Percentiles rank a stretch among this genome's conserved stretches.
Evolutionary conservation across 2,329 filamentous ascomycete genomes (phyloP).

Genomic region (Aspergillus terreus): DNA sequence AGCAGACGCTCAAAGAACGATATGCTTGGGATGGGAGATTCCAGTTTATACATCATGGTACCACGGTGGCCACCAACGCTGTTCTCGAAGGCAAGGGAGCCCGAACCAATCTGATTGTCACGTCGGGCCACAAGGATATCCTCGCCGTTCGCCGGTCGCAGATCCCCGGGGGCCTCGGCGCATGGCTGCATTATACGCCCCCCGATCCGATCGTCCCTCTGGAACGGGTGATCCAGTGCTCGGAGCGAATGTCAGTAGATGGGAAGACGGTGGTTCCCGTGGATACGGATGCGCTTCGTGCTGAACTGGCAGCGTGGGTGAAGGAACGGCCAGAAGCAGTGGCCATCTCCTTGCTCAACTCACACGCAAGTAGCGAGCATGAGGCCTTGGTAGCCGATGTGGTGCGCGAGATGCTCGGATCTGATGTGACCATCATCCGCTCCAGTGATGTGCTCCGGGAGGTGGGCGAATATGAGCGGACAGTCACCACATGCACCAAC

Average conservation of each 20-base stretch:
- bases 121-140: slow-evolving; percentile 49
- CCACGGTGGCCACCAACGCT: slow-evolving; percentile 49
- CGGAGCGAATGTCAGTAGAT: slow-evolving; percentile 43
- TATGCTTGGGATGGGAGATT: slow-evolving; percentile 45
- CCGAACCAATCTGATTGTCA: slow-evolving; percentile 46
- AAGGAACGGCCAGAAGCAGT: slow-evolving; percentile 39
- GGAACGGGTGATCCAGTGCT: slow-evolving; percentile 46
- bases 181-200: slow-evolving; percentile 48
- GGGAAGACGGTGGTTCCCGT: slow-evolving; percentile 34
- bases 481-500: slow-evolving; percentile 48
- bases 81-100: slow-evolving; percentile 50
- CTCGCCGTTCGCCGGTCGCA: slow-evolving; percentile 46
- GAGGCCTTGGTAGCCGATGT: slow-evolving; percentile 39
- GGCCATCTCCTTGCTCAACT: slow-evolving; percentile 47
- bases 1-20: slow-evolving; percentile 34
- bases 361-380: slow-evolving; percentile 43
- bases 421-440: slow-evolving; percentile 42
- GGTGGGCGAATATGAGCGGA: slow-evolving; percentile 49
- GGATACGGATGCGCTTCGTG: too few species aligned
- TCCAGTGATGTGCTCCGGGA: slow-evolving; percentile 47
- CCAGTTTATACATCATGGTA: slow-evolving; percentile 49
- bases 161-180: slow-evolving; percentile 50
- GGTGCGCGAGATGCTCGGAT: slow-evolving; percentile 42
- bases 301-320: too few species aligned
- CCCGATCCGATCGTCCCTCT: slow-evolving; percentile 49